Base-by-base conservation (phyloP, 345 rosid species). In the Lepidium sativum region DNA sequence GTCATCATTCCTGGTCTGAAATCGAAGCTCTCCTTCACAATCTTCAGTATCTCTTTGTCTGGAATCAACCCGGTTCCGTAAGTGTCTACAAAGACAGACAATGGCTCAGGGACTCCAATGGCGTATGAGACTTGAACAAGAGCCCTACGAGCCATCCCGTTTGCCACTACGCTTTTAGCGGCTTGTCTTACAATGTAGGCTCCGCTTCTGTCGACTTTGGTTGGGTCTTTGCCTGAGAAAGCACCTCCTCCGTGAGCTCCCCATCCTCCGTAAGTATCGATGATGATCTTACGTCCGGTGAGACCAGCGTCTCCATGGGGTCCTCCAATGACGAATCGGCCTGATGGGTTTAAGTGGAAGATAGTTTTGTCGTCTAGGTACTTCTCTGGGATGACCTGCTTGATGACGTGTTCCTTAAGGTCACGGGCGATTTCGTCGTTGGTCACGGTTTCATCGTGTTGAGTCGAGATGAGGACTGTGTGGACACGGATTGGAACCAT, bases 241-340 rank as follows among this genome's bases (percentile, higher is more conserved):
- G 75, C 75, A 63, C 75, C 75, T 0, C 75, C 75, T 25, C 75
- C 75, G 27, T 71, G 75, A 45, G 75, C 75, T 63, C 75, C 75
- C 75, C 75, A 71, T 33, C 75, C 75, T 12, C 75, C 75, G 16
- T 71, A 71, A 3, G 75, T 55, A 32, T 71, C 75, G 1, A 71
- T 71, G 35, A 71, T 71, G 75, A 71, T 71, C 65, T 71, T 64
- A 21, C 70, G 75, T 9, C 75, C 75, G 0, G 75, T 71, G 13
- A 71, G 52, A 71, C 75, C 75, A 25, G 75, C 75, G 9, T 71
- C 70, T 45, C 70, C 75, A 1, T 71, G 70, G 0, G 75, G 75
- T n/a, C 75, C 75, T 31, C 70, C 75, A 0, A 64, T 71, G 14
- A 71, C 75, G 1, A 71, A 71, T 2, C 75, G 38, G 14, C 75